phyloP scores from a whole-genome alignment of 192 early-diverging fungal genomes.

The Entophlyctis helioformis region DNA sequence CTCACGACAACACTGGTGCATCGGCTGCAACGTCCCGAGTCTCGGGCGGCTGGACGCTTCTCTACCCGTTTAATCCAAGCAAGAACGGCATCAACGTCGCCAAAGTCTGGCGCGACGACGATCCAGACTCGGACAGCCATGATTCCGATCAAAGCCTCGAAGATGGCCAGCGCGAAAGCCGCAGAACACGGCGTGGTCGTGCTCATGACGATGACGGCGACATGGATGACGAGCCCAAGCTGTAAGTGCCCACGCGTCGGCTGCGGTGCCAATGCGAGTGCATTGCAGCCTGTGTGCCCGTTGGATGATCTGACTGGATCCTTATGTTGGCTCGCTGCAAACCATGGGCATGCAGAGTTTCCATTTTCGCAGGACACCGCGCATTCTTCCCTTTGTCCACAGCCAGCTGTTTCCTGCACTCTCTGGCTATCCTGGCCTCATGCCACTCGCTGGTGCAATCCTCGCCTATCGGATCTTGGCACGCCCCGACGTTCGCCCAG shows the following conservation, averaged over 20 bases:
- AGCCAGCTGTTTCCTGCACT: neutral
- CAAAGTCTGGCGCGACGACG: conserved; percentile 9
- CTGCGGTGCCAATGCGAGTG: neutral
- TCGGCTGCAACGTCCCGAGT: conserved; percentile 5
- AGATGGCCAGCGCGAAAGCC: neutral
- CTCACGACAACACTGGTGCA: conserved; percentile 1
- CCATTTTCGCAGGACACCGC: conserved; percentile 27
- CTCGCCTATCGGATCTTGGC: conserved; percentile 19
- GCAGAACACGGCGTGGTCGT: neutral
- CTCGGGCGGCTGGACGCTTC: conserved; percentile 33
- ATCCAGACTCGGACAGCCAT: conserved; percentile 1
- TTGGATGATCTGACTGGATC: neutral
- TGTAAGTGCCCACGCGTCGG: neutral
- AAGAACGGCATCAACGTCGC: conserved; percentile 14
- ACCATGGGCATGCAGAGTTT: conserved; percentile 5
- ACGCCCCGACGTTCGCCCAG: conserved; percentile 19
- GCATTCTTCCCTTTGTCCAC: conserved; percentile 24
- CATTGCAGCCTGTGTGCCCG: neutral
- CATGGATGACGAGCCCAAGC: neutral
- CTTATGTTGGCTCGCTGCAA: neutral
- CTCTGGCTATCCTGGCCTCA: conserved; percentile 3
- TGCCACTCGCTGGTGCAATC: conserved; percentile 20
- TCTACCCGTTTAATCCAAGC: conserved; percentile 25
- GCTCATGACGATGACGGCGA: neutral
- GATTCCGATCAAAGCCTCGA: neutral